phyloP scores from a whole-genome alignment of 163 green algal species.

The Chloroidium sp. region DNA sequence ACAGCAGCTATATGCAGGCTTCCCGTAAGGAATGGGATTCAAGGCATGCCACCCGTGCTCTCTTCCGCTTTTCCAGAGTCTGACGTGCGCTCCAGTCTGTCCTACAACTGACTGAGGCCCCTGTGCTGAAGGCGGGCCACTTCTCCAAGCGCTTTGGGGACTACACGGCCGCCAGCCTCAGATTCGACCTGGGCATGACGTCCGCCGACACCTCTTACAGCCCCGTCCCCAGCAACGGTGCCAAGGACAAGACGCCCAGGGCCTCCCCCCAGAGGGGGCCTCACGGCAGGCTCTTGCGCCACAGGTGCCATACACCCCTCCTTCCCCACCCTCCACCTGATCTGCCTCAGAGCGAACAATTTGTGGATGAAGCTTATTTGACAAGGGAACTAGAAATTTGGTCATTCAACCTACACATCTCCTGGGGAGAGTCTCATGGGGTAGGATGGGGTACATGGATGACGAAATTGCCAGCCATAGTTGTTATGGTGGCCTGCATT shows the following conservation, averaged over 20 bases:
- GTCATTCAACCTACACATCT: neutral
- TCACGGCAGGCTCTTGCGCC: too few relatives aligned
- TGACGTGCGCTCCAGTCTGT: neutral
- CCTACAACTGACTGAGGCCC: neutral
- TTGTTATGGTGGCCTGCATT: neutral
- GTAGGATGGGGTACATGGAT: neutral
- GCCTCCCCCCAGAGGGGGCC: too few relatives aligned
- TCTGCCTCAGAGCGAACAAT: too few relatives aligned
- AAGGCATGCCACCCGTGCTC: neutral
- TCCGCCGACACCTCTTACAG: slow-evolving; percentile 11
- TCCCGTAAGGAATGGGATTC: neutral
- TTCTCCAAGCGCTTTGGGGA: slow-evolving; percentile 41
- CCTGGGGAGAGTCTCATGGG: neutral
- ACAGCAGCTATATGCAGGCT: neutral
- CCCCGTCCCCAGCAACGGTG: neutral
- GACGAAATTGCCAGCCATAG: neutral
- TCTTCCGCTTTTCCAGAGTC: neutral
- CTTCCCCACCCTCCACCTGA: too few relatives aligned
- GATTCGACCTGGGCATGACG: slow-evolving; percentile 48
- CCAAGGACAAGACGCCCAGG: neutral
- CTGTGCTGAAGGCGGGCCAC: slow-evolving; percentile 26
- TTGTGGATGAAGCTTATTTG: neutral
- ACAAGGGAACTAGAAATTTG: neutral
- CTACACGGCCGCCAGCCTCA: slow-evolving; percentile 31
- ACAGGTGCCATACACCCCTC: too few relatives aligned